Evolutionary conservation across 31 red algal genomes (phyloP), one percentile per base, ranked within the genome.

Genomic region (Asparagopsis taxiformis): DNA sequence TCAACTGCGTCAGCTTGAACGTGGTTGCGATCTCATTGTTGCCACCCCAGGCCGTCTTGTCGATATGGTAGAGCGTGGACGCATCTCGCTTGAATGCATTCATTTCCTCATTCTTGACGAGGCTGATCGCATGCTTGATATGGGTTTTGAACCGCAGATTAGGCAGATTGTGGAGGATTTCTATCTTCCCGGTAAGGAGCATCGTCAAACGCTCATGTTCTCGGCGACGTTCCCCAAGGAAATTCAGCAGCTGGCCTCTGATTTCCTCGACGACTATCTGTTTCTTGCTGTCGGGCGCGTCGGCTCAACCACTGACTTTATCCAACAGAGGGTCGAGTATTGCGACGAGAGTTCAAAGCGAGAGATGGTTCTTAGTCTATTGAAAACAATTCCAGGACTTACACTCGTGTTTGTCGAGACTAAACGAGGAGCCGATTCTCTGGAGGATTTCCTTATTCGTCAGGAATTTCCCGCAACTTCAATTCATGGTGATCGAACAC

Each of bases 71-170:
- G 84, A 94, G 39, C 74, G 96, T 44, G 96, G 96, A 13, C 70
- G 77, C 46, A 88, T 99, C 35, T 88, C 76, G 1, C 68, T 99
- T 0, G 87, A 87, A 53, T 80, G 68, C 38, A 74, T 99, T 29
- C 49, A 55, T 21, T 94, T 99, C 59, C 75, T 99, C 2, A 99
- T 86, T 46, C 74, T 99, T 0, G 96, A 99, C 43, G 96, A 99
- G 69, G 96, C 91, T 33, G 96, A 99, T 74, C 85, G 96, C 6
- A 99, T 99, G 96, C 77, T 99, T 48, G 96, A 99, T 68, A 99
- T 99, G 96, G 96, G 96, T 37, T 99, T 99, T 55, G 91, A 94
- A 66, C 96, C 96, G 48, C 91, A 94, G 77, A 94, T 99, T 73
- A 85, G 96, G 4, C 87, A 94, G 55, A 99, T 99, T 61, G 91